phyloP scores from a whole-genome alignment of 768 basidiomycete species.

The Sarcodon sp. region DNA sequence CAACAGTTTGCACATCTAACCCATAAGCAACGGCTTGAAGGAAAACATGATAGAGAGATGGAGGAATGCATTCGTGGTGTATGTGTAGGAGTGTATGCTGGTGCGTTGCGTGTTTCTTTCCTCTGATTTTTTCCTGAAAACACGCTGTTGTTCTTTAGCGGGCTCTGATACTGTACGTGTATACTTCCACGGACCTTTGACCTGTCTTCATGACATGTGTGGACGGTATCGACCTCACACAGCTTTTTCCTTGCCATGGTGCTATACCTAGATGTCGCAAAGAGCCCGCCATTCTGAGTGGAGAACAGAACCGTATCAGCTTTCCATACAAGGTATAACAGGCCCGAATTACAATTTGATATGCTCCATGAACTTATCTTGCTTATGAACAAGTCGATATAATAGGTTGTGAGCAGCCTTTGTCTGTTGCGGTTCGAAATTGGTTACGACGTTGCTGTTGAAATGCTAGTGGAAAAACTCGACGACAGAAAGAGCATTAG shows the following conservation, averaged over 20 bases:
- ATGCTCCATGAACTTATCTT: slow-evolving; percentile 1
- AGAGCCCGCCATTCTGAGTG: slow-evolving; percentile 2
- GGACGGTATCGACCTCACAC: slow-evolving; percentile 20
- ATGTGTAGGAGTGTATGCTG: slow-evolving; percentile 5
- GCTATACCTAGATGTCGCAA: slow-evolving; percentile 21
- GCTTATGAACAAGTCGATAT: slow-evolving; percentile 1
- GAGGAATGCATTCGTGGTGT: slow-evolving; percentile 41
- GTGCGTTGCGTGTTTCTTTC: background rate
- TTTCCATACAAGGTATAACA: too few relatives aligned
- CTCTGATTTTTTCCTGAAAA: too few relatives aligned
- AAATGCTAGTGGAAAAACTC: background rate
- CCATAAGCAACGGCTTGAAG: slow-evolving; percentile 17
- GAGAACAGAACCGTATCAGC: background rate
- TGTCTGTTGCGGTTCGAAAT: background rate
- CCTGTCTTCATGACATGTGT: too few relatives aligned
- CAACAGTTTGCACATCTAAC: background rate
- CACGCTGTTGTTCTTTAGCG: too few relatives aligned
- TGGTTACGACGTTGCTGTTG: background rate
- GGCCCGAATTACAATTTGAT: slow-evolving; percentile 1
- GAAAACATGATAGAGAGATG: slow-evolving; percentile 46
- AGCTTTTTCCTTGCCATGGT: slow-evolving; percentile 27
- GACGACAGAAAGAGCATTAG: too few relatives aligned
- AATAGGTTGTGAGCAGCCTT: slow-evolving; percentile 1
- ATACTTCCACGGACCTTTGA: too few relatives aligned
- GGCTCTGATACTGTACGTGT: too few relatives aligned